phyloP scores from a whole-genome alignment of 306 rosid species.

The Fragaria nilgerrensis region DNA sequence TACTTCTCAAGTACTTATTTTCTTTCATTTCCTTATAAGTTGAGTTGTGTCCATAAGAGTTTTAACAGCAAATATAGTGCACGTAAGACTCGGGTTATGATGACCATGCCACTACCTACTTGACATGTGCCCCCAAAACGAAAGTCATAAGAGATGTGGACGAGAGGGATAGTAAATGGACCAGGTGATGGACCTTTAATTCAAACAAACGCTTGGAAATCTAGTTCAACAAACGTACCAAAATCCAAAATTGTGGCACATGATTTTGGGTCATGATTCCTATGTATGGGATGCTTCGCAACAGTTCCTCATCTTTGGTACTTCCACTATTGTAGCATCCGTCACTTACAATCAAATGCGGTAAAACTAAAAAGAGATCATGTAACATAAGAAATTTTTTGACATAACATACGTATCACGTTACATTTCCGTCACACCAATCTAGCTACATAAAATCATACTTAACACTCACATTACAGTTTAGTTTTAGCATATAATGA shows the following conservation, averaged over 20 bases:
- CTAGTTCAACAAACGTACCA: neutral
- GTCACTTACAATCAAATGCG: neutral
- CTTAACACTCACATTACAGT: no score
- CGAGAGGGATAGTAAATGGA: neutral
- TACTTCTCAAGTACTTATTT: no score
- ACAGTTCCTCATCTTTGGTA: neutral
- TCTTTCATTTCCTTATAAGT: no score
- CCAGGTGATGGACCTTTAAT: neutral
- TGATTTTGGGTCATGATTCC: neutral
- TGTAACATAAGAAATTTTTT: no score
- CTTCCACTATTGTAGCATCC: neutral
- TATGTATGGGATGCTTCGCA: neutral
- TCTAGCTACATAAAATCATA: no score
- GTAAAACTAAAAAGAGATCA: no score
- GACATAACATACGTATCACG: neutral
- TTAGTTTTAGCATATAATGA: neutral
- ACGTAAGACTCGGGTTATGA: neutral
- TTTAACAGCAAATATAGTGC: no score
- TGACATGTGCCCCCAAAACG: neutral
- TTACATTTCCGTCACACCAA: neutral
- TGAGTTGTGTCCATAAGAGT: no score
- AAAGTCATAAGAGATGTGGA: neutral
- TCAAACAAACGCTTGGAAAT: neutral
- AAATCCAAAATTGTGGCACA: neutral
- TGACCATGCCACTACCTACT: neutral